phyloP scores from a whole-genome alignment of 176 grass and related monocot genomes.

The Musa schizocarpa region DNA sequence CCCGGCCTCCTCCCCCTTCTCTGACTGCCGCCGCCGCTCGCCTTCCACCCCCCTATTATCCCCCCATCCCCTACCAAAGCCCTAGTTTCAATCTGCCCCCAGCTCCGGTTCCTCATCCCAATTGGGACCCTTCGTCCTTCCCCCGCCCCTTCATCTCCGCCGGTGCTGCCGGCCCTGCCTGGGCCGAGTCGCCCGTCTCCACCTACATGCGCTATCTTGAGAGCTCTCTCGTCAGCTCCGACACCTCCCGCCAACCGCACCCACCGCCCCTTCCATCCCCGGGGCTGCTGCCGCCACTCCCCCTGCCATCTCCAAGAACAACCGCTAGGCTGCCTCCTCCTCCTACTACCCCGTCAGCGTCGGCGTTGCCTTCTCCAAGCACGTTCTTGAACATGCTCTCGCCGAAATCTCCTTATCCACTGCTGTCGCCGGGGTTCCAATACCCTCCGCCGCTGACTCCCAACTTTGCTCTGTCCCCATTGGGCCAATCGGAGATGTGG shows the following conservation, averaged over 20 bases:
- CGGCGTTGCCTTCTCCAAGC: constrained; percentile 35
- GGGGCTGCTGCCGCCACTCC: constrained; percentile 24
- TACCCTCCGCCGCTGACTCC: constrained; percentile 43
- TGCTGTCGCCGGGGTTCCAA: constrained; percentile 57
- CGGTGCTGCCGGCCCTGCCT: constrained; percentile 24
- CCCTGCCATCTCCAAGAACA: constrained; percentile 11
- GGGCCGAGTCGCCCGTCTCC: constrained; percentile 62
- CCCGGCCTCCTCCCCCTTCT: constrained; percentile 31
- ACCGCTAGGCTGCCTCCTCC: background rate
- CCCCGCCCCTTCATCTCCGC: constrained; percentile 28
- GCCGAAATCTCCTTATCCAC: constrained; percentile 63
- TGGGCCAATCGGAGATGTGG: constrained; percentile 52
- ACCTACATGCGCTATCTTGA: constrained; percentile 83
- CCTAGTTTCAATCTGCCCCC: constrained; percentile 12
- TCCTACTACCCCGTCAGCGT: background rate
- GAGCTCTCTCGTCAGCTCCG: constrained; percentile 57
- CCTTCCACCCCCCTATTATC: background rate
- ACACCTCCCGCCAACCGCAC: constrained; percentile 14
- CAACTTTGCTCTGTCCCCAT: constrained; percentile 61
- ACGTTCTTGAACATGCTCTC: constrained; percentile 59
- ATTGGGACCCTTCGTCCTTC: constrained; percentile 31
- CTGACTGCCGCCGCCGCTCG: background rate
- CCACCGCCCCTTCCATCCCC: constrained; percentile 2
- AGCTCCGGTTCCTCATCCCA: constrained; percentile 11
- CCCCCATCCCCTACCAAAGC: constrained; percentile 15